A percentile compares a stretch with the other conserved stretches of the same genome.
phyloP scores from a whole-genome alignment of 2,329 filamentous ascomycete species.

The Aschersonia sp. region DNA sequence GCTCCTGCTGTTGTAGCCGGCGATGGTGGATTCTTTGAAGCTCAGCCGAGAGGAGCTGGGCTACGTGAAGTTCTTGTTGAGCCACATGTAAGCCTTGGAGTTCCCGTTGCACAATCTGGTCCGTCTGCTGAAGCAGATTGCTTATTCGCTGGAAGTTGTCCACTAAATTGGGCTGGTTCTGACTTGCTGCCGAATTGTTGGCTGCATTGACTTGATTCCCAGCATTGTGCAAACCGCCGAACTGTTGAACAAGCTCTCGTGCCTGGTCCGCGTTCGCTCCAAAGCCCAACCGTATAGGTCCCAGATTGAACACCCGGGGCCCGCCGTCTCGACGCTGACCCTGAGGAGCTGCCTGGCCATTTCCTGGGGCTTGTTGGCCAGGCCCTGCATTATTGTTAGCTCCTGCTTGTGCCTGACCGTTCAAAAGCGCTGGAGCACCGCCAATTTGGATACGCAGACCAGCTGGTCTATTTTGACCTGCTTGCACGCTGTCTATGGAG shows the following conservation, averaged over 20 bases:
- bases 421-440: constrained; percentile 7
- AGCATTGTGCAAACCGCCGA: constrained; percentile 29
- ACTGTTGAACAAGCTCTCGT: constrained; percentile 50
- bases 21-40: constrained; percentile 47
- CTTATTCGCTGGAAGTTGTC: constrained; percentile 33
- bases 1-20: constrained; percentile 20
- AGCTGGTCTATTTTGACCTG: constrained; percentile 12
- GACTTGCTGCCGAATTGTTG: constrained; percentile 8
- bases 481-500: constrained; percentile 14
- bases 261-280: constrained; percentile 57
- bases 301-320: constrained; percentile 55
- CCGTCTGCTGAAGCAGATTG: constrained; percentile 48
- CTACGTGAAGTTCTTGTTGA: constrained; percentile 52
- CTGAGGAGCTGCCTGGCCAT: constrained; percentile 7
- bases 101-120: constrained; percentile 56
- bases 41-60: constrained; percentile 55
- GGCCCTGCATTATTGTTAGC: constrained; percentile 5
- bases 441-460: constrained; percentile 17
- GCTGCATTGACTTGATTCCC: constrained; percentile 9
- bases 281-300: constrained; percentile 62
- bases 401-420: constrained; percentile 2
- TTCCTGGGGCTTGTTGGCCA: constrained; percentile 4
- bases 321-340: constrained; percentile 15
- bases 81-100: constrained; percentile 46
- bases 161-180: constrained; percentile 7